Conservation (phyloP, 2,329 filamentous ascomycete genomes). For the Colletotrichum sp. region DNA sequence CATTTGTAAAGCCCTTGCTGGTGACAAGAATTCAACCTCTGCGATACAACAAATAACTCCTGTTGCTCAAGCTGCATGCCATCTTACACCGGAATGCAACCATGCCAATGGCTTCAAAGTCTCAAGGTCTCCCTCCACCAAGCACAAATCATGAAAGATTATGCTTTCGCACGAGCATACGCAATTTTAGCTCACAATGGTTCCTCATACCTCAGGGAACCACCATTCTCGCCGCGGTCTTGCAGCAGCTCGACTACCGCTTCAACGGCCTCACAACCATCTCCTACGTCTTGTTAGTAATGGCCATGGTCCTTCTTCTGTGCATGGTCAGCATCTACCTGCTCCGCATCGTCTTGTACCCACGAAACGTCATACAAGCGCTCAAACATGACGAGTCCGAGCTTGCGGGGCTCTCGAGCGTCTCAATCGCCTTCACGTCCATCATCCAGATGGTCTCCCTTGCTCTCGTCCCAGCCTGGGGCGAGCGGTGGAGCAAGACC, state of each 20-base stretch:
- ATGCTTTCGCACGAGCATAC: slow-evolving; percentile 24
- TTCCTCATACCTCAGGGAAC: slow-evolving; percentile 43
- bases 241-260: slow-evolving; percentile 43
- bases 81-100: accelerated
- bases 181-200: slow-evolving; percentile 38
- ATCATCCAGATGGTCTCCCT: slow-evolving; percentile 28
- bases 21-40: background rate
- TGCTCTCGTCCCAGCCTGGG: slow-evolving; percentile 20
- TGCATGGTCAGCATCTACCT: slow-evolving; percentile 33
- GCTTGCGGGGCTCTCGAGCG: slow-evolving; percentile 40
- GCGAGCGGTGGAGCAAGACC: slow-evolving; percentile 24
- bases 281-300: slow-evolving; percentile 41
- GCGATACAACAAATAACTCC: accelerated
- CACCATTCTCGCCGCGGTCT: slow-evolving; percentile 37
- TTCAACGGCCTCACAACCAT: slow-evolving; percentile 40
- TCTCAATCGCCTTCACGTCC: slow-evolving; percentile 37
- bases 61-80: accelerated
- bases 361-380: slow-evolving; percentile 30
- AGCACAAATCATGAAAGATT: background rate
- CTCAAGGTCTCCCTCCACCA: background rate
- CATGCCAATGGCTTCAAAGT: background rate
- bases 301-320: slow-evolving; percentile 37
- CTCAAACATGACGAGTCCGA: slow-evolving; percentile 36
- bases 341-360: slow-evolving; percentile 35
- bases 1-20: background rate